Base-by-base conservation (phyloP, 805 yeast genomes). In the Saccharomycopsis malanga region DNA sequence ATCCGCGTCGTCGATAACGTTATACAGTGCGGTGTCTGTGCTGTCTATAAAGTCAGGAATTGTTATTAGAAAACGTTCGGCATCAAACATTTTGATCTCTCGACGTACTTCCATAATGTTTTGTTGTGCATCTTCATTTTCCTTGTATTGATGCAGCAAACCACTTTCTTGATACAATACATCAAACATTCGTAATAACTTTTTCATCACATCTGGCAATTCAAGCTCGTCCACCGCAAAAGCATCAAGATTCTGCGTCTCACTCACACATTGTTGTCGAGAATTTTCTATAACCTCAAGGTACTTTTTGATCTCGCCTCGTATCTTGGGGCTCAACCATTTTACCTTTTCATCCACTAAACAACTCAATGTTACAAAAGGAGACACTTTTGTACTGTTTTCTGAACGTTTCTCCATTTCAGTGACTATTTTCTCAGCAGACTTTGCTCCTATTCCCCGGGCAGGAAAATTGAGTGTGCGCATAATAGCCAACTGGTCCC, bases 401-500 rank as follows among this genome's bases (percentile, higher is more conserved):
- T 9, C 4, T 17, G 32, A 24, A 15, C 24, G 25, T 2, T 4
- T 41, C n/a, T n/a, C 34, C 12, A 40, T 24, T 30, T 29, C 15
- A 17, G 5, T 22, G 23, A 60, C 66, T 18, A 75, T 58, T 7
- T 52, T 56, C 2, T 67, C 68, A 3, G 74, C 50, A 0, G 82
- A 65, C 30, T 72, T 72, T 1, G 66, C 69, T 0, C 96, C 96
- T 7, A 87, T 57, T 0, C 93, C 89, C 47, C 81, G 64, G 32
- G 77, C 68, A 1, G 89, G 91, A 44, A 68, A 69, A 39, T 74
- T 72, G 23, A 88, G 52, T 1, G 82, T 70, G 29, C 87, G 64
- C 29, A 75, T 53, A 29, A 76, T 67, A 0, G 95, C 85, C 24
- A 77, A 60, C 48, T 73, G 65, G 58, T 87, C 95, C 44, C 64